Conservation (phyloP, 106 monocot species). For the Dendrobium nobile region DNA sequence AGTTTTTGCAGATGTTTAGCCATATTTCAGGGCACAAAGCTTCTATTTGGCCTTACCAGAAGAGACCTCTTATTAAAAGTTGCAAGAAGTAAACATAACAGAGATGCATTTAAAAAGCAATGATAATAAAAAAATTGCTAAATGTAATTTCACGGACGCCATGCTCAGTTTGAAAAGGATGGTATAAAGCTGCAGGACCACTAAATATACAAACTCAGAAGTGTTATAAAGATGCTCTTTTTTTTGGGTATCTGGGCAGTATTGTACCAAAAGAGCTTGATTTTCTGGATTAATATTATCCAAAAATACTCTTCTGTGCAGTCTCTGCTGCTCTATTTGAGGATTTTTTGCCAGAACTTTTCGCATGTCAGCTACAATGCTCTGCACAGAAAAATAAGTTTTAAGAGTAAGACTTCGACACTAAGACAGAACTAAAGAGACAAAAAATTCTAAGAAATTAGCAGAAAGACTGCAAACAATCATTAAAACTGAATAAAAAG, state of each 20-base stretch:
- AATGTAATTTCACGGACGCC: background rate
- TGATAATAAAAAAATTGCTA: background rate
- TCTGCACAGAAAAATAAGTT: constrained; percentile 29
- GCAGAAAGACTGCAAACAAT: background rate
- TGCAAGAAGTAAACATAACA: constrained; percentile 1
- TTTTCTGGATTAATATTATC: constrained; percentile 93
- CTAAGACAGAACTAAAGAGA: background rate
- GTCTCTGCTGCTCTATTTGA: constrained; percentile 93
- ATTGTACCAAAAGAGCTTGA: constrained; percentile 85
- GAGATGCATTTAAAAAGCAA: background rate
- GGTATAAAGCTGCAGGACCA: background rate
- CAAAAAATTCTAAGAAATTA: background rate
- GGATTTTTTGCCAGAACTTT: constrained; percentile 98
- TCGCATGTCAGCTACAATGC: constrained; percentile 97
- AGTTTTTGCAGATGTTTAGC: background rate
- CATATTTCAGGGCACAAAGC: background rate
- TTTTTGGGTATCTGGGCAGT: background rate
- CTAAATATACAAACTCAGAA: background rate
- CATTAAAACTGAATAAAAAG: background rate
- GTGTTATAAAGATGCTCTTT: background rate
- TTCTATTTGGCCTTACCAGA: background rate
- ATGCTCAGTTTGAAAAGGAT: background rate
- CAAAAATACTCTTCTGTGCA: constrained; percentile 95
- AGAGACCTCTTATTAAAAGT: background rate
- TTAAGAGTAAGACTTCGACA: background rate